Percentiles rank a stretch among this genome's conserved stretches.
These are phyloP conservation scores for Debaryomycetaceae sp. DNA, from an alignment of 1,139 yeast genomes.

Conservation along the genomic window DNA sequence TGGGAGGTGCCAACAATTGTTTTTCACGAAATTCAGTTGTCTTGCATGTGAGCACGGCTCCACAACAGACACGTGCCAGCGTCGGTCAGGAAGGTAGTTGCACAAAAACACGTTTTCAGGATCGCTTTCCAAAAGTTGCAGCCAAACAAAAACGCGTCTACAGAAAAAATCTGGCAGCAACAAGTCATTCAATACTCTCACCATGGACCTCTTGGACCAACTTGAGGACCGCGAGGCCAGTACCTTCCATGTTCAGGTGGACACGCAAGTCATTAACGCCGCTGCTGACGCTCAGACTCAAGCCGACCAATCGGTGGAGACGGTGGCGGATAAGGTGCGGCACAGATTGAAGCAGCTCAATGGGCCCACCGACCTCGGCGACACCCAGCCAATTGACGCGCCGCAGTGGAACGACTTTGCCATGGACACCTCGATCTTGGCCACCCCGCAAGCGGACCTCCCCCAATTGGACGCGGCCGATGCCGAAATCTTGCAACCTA, in stretches of 20 bases:
- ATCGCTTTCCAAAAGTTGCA: neutral
- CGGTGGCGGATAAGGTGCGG: slow-evolving; percentile 16
- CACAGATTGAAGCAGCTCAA: slow-evolving; percentile 27
- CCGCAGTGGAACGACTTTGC: slow-evolving; percentile 3
- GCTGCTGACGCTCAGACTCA: slow-evolving; percentile 13
- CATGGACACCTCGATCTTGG: slow-evolving; percentile 3
- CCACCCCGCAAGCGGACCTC: slow-evolving; percentile 3
- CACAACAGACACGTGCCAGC: too few species aligned
- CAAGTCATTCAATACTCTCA: neutral
- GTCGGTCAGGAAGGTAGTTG: too few species aligned
- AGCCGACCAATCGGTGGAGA: too few species aligned
- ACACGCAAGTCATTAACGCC: slow-evolving; percentile 11
- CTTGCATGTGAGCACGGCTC: too few species aligned
- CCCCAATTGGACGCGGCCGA: slow-evolving; percentile 6
- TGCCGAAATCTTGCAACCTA: slow-evolving; percentile 2
- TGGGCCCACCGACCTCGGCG: slow-evolving; percentile 13
- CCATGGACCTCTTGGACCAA: slow-evolving; percentile 20
- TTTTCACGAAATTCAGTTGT: too few species aligned
- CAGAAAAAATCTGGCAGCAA: too few species aligned
- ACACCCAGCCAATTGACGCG: slow-evolving; percentile 2
- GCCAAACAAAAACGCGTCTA: neutral
- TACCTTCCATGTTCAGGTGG: slow-evolving; percentile 7
- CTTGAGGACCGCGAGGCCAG: slow-evolving; percentile 14
- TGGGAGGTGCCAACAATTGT: too few species aligned
- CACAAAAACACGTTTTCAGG: slow-evolving; percentile 1